These are phyloP conservation scores for Lipomyces spencermartinsiae DNA, from an alignment of 805 yeast species.

Conservation along the genomic window DNA sequence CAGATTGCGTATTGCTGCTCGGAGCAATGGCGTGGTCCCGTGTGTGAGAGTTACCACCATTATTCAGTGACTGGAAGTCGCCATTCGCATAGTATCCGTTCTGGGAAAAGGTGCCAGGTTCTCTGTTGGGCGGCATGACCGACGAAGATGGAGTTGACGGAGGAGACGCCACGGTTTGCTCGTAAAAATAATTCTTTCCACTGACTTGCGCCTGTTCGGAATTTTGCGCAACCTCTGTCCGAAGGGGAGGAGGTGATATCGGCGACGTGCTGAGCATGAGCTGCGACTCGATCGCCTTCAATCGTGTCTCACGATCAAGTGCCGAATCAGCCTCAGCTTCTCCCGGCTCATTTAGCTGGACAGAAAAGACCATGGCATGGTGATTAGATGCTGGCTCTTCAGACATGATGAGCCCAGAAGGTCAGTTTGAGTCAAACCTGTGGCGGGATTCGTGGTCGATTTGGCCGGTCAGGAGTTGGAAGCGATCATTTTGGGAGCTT, in stretches of 20 bases:
- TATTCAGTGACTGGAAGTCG: not conserved
- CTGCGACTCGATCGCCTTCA: conserved; percentile 31
- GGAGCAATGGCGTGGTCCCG: not conserved
- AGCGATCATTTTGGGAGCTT: not conserved
- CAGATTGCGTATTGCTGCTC: not conserved
- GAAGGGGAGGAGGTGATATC: conserved; percentile 35
- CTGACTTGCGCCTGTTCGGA: not conserved
- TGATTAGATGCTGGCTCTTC: not conserved
- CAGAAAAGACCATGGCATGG: conserved; percentile 19
- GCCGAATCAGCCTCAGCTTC: conserved; percentile 17
- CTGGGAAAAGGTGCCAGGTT: not conserved
- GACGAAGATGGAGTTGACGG: conserved; percentile 33
- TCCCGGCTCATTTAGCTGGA: conserved; percentile 31
- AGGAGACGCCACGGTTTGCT: conserved; percentile 26
- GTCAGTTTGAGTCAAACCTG: not conserved
- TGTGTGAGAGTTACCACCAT: not conserved
- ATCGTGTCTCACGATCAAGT: conserved; percentile 20
- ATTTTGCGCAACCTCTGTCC: conserved; percentile 20
- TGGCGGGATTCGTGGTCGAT: not conserved
- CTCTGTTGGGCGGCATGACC: conserved; percentile 1
- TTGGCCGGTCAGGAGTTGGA: no score
- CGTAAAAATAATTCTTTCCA: not conserved
- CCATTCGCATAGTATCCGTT: conserved; percentile 1
- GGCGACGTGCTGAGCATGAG: conserved; percentile 34
- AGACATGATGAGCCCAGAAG: not conserved